Evolutionary conservation across 169 alveolate species (phyloP).

Genomic region (Plasmodium fragile): DNA sequence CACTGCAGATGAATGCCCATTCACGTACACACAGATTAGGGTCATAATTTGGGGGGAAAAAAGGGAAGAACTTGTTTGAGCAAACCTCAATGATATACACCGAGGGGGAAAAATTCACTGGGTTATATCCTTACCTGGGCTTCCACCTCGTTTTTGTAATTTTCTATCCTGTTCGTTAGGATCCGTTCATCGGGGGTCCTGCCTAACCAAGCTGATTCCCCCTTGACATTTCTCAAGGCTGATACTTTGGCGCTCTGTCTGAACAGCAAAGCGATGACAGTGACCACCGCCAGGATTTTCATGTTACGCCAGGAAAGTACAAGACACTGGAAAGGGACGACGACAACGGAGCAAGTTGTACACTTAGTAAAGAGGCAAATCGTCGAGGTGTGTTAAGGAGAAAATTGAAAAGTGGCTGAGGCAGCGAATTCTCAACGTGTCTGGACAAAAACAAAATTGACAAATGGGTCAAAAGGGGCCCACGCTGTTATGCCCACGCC

Average conservation of each 20-base stretch:
- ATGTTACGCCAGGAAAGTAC: background rate
- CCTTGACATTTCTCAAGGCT: conserved; percentile 9
- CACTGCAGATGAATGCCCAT: background rate
- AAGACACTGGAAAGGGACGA: background rate
- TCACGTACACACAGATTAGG: background rate
- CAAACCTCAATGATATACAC: background rate
- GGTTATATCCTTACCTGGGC: conserved; percentile 26
- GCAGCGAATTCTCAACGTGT: background rate
- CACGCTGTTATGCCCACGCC: background rate
- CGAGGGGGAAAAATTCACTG: background rate
- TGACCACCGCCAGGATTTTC: background rate
- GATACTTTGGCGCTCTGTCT: background rate
- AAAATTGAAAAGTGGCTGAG: background rate
- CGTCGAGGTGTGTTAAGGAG: background rate
- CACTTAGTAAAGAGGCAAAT: background rate
- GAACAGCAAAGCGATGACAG: background rate
- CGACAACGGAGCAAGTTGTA: background rate
- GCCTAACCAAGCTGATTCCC: background rate
- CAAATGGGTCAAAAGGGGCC: background rate
- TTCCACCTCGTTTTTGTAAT: conserved; percentile 45
- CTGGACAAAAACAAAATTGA: background rate
- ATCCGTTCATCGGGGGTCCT: background rate
- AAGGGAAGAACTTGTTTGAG: background rate
- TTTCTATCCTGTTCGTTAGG: background rate
- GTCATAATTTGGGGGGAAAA: background rate